These are phyloP conservation scores for Heterobasidion occidentale DNA, from an alignment of 1,284 basidiomycete genomes.

Conservation along the genomic window DNA sequence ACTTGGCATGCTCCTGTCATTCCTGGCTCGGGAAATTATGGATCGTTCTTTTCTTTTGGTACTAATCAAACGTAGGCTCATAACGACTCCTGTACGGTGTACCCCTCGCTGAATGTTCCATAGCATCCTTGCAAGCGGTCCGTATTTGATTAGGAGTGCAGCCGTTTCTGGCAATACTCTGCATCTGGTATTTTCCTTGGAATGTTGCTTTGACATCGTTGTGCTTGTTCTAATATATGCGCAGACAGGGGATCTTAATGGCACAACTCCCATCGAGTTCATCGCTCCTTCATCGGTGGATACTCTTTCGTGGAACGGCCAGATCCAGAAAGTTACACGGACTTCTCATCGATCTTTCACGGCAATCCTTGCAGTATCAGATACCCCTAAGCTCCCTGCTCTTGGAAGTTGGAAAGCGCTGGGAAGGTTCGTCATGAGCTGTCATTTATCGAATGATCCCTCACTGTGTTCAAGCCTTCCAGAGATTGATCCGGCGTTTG, in stretches of 20 bases:
- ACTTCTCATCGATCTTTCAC: background rate
- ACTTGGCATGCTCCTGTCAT: slow-evolving; percentile 42
- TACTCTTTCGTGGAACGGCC: background rate
- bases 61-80: slow-evolving; percentile 28
- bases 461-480: background rate
- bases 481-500: background rate
- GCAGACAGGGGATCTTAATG: background rate
- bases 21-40: slow-evolving; percentile 26
- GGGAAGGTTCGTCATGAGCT: no score
- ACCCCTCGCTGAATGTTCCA: background rate
- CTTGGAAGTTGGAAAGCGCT: background rate
- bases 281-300: background rate
- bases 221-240: background rate
- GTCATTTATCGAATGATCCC: background rate
- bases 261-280: background rate
- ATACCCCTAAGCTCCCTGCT: background rate
- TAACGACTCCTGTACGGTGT: background rate
- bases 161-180: background rate
- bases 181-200: background rate
- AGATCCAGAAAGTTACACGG: background rate
- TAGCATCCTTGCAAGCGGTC: background rate
- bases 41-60: slow-evolving; percentile 38
- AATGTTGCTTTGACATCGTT: background rate
- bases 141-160: background rate
- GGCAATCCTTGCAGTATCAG: background rate